phyloP scores from a whole-genome alignment of 805 yeast genomes.

The Myxozyma sirexii region DNA sequence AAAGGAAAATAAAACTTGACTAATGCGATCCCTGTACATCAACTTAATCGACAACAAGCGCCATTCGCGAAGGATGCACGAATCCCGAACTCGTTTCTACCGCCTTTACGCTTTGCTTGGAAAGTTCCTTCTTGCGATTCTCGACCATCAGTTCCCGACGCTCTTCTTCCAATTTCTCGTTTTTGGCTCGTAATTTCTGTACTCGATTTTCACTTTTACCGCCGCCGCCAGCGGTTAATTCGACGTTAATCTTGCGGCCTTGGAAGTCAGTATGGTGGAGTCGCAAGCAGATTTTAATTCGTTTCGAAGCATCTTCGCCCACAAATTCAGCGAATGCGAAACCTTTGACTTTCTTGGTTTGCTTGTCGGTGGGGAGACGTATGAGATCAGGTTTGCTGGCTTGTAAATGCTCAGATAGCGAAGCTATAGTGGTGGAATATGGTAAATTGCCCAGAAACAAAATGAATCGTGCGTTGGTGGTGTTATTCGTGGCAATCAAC shows the following conservation, averaged over 20 bases:
- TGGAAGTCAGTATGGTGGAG: constrained; percentile 76
- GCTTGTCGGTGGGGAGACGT: constrained; percentile 67
- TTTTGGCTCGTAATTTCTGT: constrained; percentile 76
- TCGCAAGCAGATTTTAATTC: constrained; percentile 81
- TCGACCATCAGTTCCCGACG: constrained; percentile 56
- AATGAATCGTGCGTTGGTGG: constrained; percentile 49
- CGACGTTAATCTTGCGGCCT: constrained; percentile 86
- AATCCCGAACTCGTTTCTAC: constrained; percentile 1
- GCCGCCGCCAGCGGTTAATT: constrained; percentile 97
- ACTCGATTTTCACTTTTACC: constrained; percentile 69
- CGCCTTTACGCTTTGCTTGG: constrained; percentile 26
- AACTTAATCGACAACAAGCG: constrained; percentile 44
- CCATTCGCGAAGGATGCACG: constrained; percentile 69
- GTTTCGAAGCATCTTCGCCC: constrained; percentile 66
- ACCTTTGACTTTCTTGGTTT: constrained; percentile 55
- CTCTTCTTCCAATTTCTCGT: constrained; percentile 72
- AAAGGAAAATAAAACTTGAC: not conserved
- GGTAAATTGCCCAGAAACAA: constrained; percentile 92
- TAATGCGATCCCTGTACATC: constrained; percentile 5
- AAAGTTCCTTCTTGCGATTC: constrained; percentile 38
- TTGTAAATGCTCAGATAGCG: constrained; percentile 71
- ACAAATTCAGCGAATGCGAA: constrained; percentile 89
- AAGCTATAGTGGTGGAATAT: constrained; percentile 63
- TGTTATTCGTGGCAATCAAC: constrained; percentile 3
- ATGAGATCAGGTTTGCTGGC: constrained; percentile 69